Evolutionary conservation across 805 yeast genomes (phyloP).

Genomic region (Dipodascus geniculatus): DNA sequence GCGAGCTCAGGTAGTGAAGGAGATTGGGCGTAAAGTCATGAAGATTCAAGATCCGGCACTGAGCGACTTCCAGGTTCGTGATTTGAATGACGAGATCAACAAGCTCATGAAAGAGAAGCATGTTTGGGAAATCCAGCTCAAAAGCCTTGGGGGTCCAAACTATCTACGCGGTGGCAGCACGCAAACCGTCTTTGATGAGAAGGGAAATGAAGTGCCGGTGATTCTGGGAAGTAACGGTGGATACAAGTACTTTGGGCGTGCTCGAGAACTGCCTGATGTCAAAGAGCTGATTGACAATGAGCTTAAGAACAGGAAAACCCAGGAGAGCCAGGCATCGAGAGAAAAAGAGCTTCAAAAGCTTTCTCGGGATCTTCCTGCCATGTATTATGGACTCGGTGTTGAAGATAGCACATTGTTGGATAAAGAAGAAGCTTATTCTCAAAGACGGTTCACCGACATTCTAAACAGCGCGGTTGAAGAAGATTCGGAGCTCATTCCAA

Average conservation of each 20-base stretch:
- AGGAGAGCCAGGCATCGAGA: slow-evolving; percentile 10
- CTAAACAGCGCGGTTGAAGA: not conserved
- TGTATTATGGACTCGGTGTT: slow-evolving; percentile 22
- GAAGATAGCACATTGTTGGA: slow-evolving; percentile 14
- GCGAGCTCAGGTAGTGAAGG: slow-evolving; percentile 49
- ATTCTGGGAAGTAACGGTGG: slow-evolving; percentile 31
- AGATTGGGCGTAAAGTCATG: slow-evolving; percentile 49
- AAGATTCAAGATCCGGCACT: slow-evolving; percentile 50
- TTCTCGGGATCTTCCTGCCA: slow-evolving; percentile 15
- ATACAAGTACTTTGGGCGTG: slow-evolving; percentile 72
- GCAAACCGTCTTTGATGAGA: slow-evolving; percentile 8
- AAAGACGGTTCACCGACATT: slow-evolving; percentile 5
- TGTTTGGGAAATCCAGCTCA: slow-evolving; percentile 71
- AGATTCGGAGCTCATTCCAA: slow-evolving; percentile 9
- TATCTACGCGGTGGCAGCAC: slow-evolving; percentile 25
- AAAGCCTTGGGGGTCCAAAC: slow-evolving; percentile 64
- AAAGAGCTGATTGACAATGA: slow-evolving; percentile 33
- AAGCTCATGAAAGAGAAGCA: slow-evolving; percentile 51
- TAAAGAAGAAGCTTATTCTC: slow-evolving; percentile 13
- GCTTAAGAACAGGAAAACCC: slow-evolving; percentile 15
- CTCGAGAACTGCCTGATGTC: slow-evolving; percentile 69
- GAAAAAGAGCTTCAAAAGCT: slow-evolving; percentile 7
- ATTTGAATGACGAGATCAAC: slow-evolving; percentile 63
- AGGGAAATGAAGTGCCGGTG: slow-evolving; percentile 11
- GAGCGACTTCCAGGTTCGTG: slow-evolving; percentile 54